Conservation (phyloP, 2,329 filamentous ascomycete species). For the Exophiala viscosa region DNA sequence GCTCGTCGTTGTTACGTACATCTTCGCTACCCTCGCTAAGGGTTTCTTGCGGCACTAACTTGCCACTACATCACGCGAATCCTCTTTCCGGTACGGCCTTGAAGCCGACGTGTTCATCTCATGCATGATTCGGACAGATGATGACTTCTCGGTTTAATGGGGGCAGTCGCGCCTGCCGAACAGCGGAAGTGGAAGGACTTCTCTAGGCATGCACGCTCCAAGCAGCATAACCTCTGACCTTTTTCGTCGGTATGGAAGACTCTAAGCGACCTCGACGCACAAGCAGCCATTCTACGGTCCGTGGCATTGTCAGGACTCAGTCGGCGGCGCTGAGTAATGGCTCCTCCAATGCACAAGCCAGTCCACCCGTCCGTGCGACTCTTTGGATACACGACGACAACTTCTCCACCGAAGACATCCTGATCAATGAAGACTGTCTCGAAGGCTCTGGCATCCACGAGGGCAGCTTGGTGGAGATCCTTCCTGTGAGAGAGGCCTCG, state of each 20-base stretch:
- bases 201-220: neutral
- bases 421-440: conserved; percentile 47
- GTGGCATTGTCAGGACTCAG: conserved; percentile 6
- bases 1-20: too few species aligned
- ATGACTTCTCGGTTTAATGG: too few species aligned
- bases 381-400: conserved; percentile 66
- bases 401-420: conserved; percentile 72
- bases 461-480: conserved; percentile 67
- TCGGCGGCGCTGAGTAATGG: conserved; percentile 2
- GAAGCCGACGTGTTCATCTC: too few species aligned
- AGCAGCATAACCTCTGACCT: neutral
- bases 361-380: conserved; percentile 18
- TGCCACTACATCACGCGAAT: too few species aligned
- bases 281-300: conserved; percentile 24
- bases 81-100: too few species aligned
- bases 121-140: too few species aligned
- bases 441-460: conserved; percentile 66
- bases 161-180: too few species aligned
- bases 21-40: too few species aligned
- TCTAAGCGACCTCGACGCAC: conserved; percentile 11
- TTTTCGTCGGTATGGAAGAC: neutral
- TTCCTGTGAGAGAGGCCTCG: conserved; percentile 55
- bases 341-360: neutral
- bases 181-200: neutral
- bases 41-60: too few species aligned